These are phyloP conservation scores for Mycena rebaudengoi DNA, from an alignment of 768 basidiomycete genomes.

Conservation along the genomic window DNA sequence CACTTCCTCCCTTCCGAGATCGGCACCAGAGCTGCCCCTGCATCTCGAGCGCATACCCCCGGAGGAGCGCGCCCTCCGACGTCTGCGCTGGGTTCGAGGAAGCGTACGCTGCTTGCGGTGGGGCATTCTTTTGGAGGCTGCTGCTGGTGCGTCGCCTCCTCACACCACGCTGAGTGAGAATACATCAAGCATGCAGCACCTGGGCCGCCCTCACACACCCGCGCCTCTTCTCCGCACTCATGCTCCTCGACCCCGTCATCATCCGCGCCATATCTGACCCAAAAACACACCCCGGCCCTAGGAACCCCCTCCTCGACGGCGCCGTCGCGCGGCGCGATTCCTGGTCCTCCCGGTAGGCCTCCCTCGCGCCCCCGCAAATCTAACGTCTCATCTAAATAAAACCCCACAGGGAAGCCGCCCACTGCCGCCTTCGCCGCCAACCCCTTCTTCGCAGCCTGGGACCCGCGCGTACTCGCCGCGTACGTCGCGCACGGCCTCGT, in stretches of 20 bases:
- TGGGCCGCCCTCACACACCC: constrained; percentile 73
- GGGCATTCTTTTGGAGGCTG: constrained; percentile 91
- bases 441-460: constrained; percentile 79
- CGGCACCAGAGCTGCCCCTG: constrained; percentile 52
- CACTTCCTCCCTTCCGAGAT: constrained; percentile 65
- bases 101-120: constrained; percentile 68
- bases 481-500: constrained; percentile 71
- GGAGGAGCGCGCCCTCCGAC: constrained; percentile 51
- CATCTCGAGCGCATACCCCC: constrained; percentile 60
- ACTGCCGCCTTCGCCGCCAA: constrained; percentile 53
- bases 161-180: background rate
- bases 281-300: constrained; percentile 18
- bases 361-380: background rate
- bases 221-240: constrained; percentile 71
- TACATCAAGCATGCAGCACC: constrained; percentile 47
- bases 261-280: constrained; percentile 24
- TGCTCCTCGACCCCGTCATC: constrained; percentile 85
- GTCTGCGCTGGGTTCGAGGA: constrained; percentile 56
- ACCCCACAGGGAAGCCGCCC: constrained; percentile 65
- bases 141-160: constrained; percentile 61
- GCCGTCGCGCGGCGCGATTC: constrained; percentile 66
- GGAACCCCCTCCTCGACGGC: constrained; percentile 43
- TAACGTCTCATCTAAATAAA: background rate
- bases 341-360: constrained; percentile 68
- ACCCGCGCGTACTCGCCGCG: constrained; percentile 63